phyloP scores from a whole-genome alignment of 352 stramenopile species.

The Thraustotheca clavata region DNA sequence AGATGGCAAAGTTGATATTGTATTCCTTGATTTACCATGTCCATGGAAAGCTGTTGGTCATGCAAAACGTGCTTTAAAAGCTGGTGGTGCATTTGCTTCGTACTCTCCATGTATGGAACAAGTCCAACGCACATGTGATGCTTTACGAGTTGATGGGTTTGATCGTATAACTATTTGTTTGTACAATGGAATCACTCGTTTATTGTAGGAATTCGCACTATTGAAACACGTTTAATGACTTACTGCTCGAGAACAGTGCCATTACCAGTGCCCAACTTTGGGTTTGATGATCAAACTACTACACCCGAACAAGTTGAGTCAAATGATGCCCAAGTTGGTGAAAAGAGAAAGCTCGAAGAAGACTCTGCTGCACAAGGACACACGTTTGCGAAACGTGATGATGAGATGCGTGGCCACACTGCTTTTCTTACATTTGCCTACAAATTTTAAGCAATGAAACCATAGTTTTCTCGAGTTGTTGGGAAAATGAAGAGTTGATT shows the following conservation, averaged over 20 bases:
- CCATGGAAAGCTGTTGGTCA: slow-evolving; percentile 95
- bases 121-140: slow-evolving; percentile 87
- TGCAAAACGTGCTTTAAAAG: slow-evolving; percentile 89
- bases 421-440: slow-evolving; percentile 80
- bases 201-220: slow-evolving; percentile 67
- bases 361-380: slow-evolving; percentile 31
- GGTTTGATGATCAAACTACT: neutral
- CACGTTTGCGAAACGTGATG: slow-evolving; percentile 75
- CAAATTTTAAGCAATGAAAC: slow-evolving; percentile 39
- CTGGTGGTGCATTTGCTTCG: slow-evolving; percentile 88
- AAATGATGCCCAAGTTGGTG: slow-evolving; percentile 25
- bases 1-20: slow-evolving; percentile 80
- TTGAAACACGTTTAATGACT: slow-evolving; percentile 90
- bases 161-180: slow-evolving; percentile 40
- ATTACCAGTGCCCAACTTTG: slow-evolving; percentile 65
- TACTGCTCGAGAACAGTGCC: slow-evolving; percentile 62
- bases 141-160: slow-evolving; percentile 66
- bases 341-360: slow-evolving; percentile 26
- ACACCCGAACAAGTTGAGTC: neutral
- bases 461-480: neutral
- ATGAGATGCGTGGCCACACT: slow-evolving; percentile 80
- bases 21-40: slow-evolving; percentile 97
- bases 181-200: neutral
- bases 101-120: slow-evolving; percentile 99
- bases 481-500: neutral